These are phyloP conservation scores for Exophiala sp. DNA, from an alignment of 2,329 filamentous ascomycete species.

Conservation along the genomic window DNA sequence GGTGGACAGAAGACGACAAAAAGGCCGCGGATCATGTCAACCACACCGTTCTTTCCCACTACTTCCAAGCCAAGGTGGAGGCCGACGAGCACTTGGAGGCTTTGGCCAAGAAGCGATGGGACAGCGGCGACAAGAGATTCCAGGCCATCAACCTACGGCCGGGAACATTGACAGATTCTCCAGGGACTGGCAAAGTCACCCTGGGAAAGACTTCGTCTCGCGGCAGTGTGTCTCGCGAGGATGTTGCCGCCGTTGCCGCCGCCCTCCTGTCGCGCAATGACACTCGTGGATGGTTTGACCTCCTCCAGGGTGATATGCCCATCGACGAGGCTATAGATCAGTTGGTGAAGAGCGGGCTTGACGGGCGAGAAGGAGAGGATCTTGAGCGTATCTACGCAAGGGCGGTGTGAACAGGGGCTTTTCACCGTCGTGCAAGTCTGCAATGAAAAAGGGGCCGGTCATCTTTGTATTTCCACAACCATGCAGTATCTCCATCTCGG, in stretches of 20 bases:
- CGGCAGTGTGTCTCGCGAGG: constrained; percentile 43
- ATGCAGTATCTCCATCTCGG: no score
- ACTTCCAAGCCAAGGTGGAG: constrained; percentile 50
- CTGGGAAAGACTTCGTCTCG: constrained; percentile 43
- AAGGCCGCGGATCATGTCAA: constrained; percentile 43
- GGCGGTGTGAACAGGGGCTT: constrained; percentile 17
- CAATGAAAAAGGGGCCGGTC: no score
- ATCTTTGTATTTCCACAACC: no score
- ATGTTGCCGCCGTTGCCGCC: constrained; percentile 49
- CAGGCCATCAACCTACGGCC: constrained; percentile 49
- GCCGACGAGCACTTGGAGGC: constrained; percentile 52
- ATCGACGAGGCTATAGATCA: constrained; percentile 44
- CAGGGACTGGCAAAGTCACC: constrained; percentile 43
- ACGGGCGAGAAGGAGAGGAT: constrained; percentile 48
- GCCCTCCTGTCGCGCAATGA: constrained; percentile 45
- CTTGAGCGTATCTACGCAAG: constrained; percentile 38
- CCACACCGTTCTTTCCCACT: constrained; percentile 46
- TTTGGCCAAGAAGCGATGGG: constrained; percentile 34
- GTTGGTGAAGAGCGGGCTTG: constrained; percentile 41
- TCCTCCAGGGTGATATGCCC: constrained; percentile 46
- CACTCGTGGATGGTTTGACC: constrained; percentile 49
- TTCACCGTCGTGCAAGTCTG: no score
- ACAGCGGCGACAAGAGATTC: constrained; percentile 34
- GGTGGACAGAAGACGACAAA: constrained; percentile 49
- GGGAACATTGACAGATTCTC: constrained; percentile 45